A percentile compares a stretch with the other conserved stretches of the same genome.
These are phyloP conservation scores for Acidiella bohemica DNA, from an alignment of 495 filamentous ascomycete genomes.

Conservation along the genomic window DNA sequence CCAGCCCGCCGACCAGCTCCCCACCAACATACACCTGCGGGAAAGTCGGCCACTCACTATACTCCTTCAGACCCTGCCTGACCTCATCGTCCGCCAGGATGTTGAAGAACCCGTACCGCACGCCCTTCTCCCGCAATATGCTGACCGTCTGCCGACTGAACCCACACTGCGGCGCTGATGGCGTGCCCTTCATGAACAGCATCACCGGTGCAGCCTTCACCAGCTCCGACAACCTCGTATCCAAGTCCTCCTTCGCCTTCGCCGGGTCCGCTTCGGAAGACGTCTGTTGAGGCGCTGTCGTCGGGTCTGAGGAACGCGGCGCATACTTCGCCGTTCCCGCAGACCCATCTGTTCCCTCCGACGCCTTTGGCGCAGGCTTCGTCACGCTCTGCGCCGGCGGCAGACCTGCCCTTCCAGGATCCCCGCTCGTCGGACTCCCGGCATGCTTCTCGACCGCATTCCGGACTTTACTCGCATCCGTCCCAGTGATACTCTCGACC, in stretches of 20 bases:
- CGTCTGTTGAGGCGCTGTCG: constrained; percentile 36
- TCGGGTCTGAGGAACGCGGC: constrained; percentile 34
- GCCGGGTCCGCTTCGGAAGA: constrained; percentile 37
- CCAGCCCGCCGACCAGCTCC: constrained; percentile 79
- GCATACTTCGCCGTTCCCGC: constrained; percentile 30
- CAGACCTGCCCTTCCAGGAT: constrained; percentile 29
- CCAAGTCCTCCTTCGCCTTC: constrained; percentile 55
- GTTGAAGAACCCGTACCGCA: constrained; percentile 98
- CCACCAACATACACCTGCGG: constrained; percentile 78
- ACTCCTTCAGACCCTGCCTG: constrained; percentile 85
- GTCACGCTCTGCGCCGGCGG: constrained; percentile 40
- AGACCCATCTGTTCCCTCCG: constrained; percentile 8
- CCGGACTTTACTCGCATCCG: constrained; percentile 69
- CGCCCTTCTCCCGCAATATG: constrained; percentile 69
- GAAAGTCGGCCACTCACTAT: constrained; percentile 93
- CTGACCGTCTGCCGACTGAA: constrained; percentile 83
- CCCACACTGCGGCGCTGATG: constrained; percentile 80
- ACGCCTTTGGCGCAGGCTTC: constrained; percentile 23
- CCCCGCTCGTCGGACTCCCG: constrained; percentile 20
- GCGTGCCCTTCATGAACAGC: constrained; percentile 94
- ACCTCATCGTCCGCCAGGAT: constrained; percentile 97
- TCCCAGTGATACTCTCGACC: constrained; percentile 72
- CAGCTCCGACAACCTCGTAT: constrained; percentile 59
- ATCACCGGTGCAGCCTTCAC: constrained; percentile 94
- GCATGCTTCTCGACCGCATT: constrained; percentile 71